phyloP scores from a whole-genome alignment of 1,284 basidiomycete genomes.

The Sutorius eximius region DNA sequence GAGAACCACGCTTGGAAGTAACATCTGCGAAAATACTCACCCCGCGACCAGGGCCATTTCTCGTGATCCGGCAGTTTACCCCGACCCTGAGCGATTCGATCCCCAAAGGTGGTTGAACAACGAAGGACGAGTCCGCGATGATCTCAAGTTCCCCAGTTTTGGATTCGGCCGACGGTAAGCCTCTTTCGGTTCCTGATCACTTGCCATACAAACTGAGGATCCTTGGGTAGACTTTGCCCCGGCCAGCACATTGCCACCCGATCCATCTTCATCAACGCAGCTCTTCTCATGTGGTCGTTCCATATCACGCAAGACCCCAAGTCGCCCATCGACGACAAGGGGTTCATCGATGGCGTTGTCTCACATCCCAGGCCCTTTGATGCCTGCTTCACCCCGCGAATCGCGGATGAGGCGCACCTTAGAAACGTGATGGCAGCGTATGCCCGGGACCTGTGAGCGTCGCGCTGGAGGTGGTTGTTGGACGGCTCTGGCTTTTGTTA shows the following conservation, averaged over 20 bases:
- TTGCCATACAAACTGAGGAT: neutral
- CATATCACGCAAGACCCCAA: slow-evolving; percentile 48
- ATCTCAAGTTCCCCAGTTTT: slow-evolving; percentile 33
- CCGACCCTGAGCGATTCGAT: slow-evolving; percentile 32
- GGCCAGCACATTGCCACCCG: slow-evolving; percentile 60
- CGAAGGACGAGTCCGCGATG: slow-evolving; percentile 29
- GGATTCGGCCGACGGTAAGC: slow-evolving; percentile 36
- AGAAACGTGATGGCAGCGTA: slow-evolving; percentile 30
- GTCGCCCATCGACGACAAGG: slow-evolving; percentile 54
- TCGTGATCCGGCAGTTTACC: slow-evolving; percentile 28
- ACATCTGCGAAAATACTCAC: neutral
- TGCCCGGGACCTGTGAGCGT: slow-evolving; percentile 12
- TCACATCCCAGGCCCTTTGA: slow-evolving; percentile 59
- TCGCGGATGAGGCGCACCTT: slow-evolving; percentile 24
- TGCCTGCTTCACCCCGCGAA: slow-evolving; percentile 50
- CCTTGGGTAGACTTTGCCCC: slow-evolving; percentile 50
- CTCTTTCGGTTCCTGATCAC: neutral
- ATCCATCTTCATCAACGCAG: slow-evolving; percentile 61
- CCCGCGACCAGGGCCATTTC: slow-evolving; percentile 31
- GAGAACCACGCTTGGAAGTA: neutral
- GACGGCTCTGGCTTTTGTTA: neutral
- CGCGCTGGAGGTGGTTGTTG: neutral
- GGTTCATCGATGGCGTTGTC: slow-evolving; percentile 58
- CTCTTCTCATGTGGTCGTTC: slow-evolving; percentile 63
- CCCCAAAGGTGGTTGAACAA: slow-evolving; percentile 30